Base-by-base conservation (phyloP, 352 stramenopile genomes). In the Phytophthora litchii region DNA sequence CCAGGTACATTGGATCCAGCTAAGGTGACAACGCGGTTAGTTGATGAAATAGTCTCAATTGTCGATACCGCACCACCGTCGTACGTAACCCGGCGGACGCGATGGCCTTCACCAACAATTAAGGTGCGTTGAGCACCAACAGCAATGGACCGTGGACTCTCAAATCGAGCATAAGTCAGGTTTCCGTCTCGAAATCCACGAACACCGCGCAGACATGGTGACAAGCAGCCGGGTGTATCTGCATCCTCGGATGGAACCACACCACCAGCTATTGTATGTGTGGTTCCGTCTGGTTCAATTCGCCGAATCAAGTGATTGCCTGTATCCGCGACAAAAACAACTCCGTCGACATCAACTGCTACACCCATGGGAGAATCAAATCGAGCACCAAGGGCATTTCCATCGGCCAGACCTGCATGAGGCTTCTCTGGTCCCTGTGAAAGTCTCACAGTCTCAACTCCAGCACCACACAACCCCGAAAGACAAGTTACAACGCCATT, bases 301-400 rank as follows among this genome's bases (percentile, higher is more conserved):
- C 76, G 71, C 9, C 97, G 79, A 25, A 99, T 84, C 3, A 98
- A 64, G 60, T 98, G 90, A 60, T 99, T 99, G 31, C 97, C 94
- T 7, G 92, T 98, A 60, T 99, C 97, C 0, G 96, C 95, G 3
- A 99, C 94, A 43, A 97, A 97, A 8, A 98, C 77, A 43, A 89
- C 45, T 21, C 94, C 94, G 29, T 86, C 68, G 16, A 69, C 46
- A 62, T 88, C 84, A 1, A 95, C 80, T 6, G 80, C 79, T 2
- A 99, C 79, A 17, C 96, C 95, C 65, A 89, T 91, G 1, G 96
- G 97, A 11, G 80, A 91, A 65, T 99, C 89, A 50, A 98, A 98
- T 20, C 92, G 78, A 1, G 96, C 81, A 14, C 81, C 77, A 9
- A 62, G 56, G 3, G 74, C 58, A 41, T 77, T 66, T 1, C 96